These are phyloP conservation scores for Acer saccharum DNA, from an alignment of 345 rosid species.

Conservation along the genomic window DNA sequence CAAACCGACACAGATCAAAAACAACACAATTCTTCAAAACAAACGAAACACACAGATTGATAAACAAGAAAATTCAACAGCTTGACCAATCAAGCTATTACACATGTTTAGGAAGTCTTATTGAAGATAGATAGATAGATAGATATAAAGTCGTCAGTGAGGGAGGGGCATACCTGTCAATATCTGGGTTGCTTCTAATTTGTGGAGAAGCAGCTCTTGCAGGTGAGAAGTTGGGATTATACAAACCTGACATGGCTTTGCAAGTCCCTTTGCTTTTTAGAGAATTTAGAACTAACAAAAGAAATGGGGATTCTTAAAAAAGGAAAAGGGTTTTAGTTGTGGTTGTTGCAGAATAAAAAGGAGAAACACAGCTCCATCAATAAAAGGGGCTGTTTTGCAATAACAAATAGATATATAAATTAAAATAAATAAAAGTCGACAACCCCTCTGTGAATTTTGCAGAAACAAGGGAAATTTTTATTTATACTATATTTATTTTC, in stretches of 20 bases:
- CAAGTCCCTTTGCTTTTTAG: constrained; percentile 17
- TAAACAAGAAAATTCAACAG: constrained; percentile 1
- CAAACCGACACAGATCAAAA: constrained; percentile 40
- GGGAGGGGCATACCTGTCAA: constrained; percentile 59
- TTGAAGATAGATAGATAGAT: no score
- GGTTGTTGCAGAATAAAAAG: constrained; percentile 44
- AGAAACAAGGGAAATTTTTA: constrained; percentile 20
- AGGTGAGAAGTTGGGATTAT: constrained; percentile 93
- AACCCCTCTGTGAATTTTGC: constrained; percentile 29
- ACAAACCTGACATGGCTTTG: constrained; percentile 85
- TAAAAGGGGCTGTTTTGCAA: constrained; percentile 31
- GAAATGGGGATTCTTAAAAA: constrained; percentile 29
- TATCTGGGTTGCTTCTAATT: constrained; percentile 88
- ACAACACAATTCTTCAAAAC: constrained; percentile 22
- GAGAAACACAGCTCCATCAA: constrained; percentile 42
- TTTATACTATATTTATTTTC: background rate
- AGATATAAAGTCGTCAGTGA: no score
- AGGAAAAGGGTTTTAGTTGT: constrained; percentile 44
- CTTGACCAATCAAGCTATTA: background rate
- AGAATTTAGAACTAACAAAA: constrained; percentile 25
- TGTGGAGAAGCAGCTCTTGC: constrained; percentile 97
- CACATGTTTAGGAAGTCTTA: no score
- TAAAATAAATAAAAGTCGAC: constrained; percentile 2
- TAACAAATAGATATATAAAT: background rate
- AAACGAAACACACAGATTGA: constrained; percentile 1